Conservation (phyloP, 2,329 filamentous ascomycete species). For the Neopestalotiopsis clavispora region DNA sequence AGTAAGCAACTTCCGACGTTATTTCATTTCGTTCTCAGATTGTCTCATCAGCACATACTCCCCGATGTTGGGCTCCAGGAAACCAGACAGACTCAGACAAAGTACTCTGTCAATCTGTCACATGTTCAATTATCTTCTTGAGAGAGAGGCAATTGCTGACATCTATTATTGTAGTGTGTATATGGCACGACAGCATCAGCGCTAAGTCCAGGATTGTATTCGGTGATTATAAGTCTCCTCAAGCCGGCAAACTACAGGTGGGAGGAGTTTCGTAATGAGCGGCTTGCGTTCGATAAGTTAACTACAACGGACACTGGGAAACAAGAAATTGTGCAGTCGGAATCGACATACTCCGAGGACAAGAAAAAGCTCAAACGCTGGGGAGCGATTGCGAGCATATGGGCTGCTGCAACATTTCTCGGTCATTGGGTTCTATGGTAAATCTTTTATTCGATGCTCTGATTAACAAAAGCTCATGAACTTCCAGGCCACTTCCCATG, state of each 20-base stretch:
- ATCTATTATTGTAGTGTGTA: not conserved
- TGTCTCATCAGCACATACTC: too few species aligned
- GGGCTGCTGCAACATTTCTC: conserved; percentile 54
- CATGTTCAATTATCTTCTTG: too few species aligned
- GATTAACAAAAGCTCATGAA: not conserved
- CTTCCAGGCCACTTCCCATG: conserved; percentile 52
- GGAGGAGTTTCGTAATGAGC: conserved; percentile 44
- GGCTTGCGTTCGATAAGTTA: conserved; percentile 41
- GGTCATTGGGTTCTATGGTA: conserved; percentile 59
- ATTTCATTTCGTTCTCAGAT: too few species aligned
- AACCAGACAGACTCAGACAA: too few species aligned
- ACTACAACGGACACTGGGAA: conserved; percentile 14
- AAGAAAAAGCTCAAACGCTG: conserved; percentile 48
- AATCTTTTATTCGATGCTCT: conserved; percentile 15
- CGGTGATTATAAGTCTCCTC: conserved; percentile 7
- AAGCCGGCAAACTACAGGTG: conserved; percentile 14
- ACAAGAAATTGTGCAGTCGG: conserved; percentile 20
- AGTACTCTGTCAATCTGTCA: too few species aligned
- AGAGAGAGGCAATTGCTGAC: too few species aligned
- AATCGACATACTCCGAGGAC: conserved; percentile 32
- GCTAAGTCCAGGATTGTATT: conserved; percentile 11
- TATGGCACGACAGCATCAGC: conserved; percentile 14
- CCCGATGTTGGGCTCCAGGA: too few species aligned
- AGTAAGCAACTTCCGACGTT: too few species aligned
- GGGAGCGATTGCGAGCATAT: conserved; percentile 49